phyloP scores from a whole-genome alignment of 192 early-diverging fungal genomes.

The Umbelopsis sp. region DNA sequence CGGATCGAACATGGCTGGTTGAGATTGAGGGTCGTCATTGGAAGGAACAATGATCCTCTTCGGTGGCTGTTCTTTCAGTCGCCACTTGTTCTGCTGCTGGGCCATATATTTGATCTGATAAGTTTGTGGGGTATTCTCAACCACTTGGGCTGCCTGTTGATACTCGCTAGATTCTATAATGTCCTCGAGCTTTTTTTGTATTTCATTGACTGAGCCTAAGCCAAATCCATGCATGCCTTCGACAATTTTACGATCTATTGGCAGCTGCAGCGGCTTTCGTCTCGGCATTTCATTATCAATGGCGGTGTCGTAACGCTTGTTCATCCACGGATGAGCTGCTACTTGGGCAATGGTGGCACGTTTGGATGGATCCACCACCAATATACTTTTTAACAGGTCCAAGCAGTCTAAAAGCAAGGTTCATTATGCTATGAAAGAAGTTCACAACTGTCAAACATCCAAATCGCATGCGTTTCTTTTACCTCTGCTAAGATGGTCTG shows the following conservation, averaged over 20 bases:
- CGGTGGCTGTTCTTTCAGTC: background rate
- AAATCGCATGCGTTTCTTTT: constrained; percentile 38
- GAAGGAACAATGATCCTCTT: background rate
- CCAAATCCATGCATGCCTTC: constrained; percentile 76
- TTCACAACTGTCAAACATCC: constrained; percentile 43
- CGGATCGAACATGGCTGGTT: constrained; percentile 54
- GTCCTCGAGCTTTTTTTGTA: constrained; percentile 49
- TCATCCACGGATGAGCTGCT: constrained; percentile 74
- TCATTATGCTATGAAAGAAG: background rate
- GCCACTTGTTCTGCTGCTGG: constrained; percentile 6
- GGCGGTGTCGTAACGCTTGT: constrained; percentile 66
- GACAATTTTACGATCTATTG: constrained; percentile 61
- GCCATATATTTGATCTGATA: constrained; percentile 19
- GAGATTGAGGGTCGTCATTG: constrained; percentile 32
- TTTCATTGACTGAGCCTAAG: constrained; percentile 65
- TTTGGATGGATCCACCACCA: constrained; percentile 69
- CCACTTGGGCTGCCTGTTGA: constrained; percentile 30
- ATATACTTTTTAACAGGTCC: constrained; percentile 70
- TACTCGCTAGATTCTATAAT: constrained; percentile 57
- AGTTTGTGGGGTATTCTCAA: constrained; percentile 8
- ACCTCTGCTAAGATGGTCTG: constrained; percentile 65
- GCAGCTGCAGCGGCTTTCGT: constrained; percentile 51
- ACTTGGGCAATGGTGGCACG: constrained; percentile 75
- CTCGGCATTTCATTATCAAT: constrained; percentile 68
- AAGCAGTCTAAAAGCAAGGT: constrained; percentile 49